Evolutionary conservation across 1,284 basidiomycete species (phyloP).

Genomic region (Amylostereum areolatum): DNA sequence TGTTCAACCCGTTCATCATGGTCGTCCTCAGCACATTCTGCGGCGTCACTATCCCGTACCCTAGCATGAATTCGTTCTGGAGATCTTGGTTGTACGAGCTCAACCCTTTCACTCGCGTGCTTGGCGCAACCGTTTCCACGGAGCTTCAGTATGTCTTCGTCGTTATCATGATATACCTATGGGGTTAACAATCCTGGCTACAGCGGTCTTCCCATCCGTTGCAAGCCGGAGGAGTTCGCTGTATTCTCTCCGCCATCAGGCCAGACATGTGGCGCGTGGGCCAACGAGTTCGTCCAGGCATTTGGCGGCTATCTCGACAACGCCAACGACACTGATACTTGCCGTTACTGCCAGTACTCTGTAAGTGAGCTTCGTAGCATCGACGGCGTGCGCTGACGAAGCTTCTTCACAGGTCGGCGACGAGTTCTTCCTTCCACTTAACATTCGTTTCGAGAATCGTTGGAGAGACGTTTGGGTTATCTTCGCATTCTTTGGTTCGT

Average conservation of each 20-base stretch:
- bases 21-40: conserved; percentile 71
- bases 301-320: conserved; percentile 82
- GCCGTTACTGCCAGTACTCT: conserved; percentile 69
- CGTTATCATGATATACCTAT: background rate
- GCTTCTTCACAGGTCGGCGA: conserved; percentile 47
- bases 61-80: conserved; percentile 69
- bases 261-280: conserved; percentile 73
- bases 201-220: conserved; percentile 62
- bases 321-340: conserved; percentile 48
- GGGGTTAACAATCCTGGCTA: background rate
- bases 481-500: conserved; percentile 2
- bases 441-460: conserved; percentile 41
- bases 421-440: conserved; percentile 36
- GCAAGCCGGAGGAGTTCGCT: conserved; percentile 62
- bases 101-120: conserved; percentile 63
- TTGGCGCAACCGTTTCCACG: conserved; percentile 72
- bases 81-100: conserved; percentile 70
- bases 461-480: conserved; percentile 50
- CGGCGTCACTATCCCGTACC: conserved; percentile 77
- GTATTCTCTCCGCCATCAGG: conserved; percentile 67
- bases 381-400: conserved; percentile 27
- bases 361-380: conserved; percentile 15
- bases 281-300: conserved; percentile 53
- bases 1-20: conserved; percentile 78
- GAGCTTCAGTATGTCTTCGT: conserved; percentile 59